These are phyloP conservation scores for Nyctanthes arbortristis DNA, from an alignment of 257 asterid species.

Conservation along the genomic window DNA sequence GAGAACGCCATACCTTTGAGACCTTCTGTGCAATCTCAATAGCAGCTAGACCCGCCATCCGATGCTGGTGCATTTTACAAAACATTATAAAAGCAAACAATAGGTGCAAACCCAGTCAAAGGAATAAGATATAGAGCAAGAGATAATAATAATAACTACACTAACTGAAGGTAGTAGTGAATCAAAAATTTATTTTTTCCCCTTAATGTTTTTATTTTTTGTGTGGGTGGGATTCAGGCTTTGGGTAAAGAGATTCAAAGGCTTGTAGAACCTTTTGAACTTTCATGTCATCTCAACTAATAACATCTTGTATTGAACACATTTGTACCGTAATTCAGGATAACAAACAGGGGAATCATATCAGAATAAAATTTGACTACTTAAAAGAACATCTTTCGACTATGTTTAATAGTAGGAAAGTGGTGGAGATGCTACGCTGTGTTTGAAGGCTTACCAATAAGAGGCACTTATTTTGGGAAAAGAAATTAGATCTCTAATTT, in stretches of 20 bases:
- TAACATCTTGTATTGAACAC: not conserved
- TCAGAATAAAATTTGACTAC: not conserved
- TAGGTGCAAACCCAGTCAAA: conserved; percentile 14
- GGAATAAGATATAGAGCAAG: conserved; percentile 7
- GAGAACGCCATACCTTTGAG: conserved; percentile 88
- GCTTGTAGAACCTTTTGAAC: not conserved
- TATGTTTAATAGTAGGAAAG: not conserved
- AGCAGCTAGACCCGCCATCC: conserved; percentile 99
- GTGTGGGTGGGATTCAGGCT: not conserved
- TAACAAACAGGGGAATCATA: not conserved
- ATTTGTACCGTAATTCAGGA: not conserved
- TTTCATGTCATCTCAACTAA: not conserved
- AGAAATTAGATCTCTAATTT: not conserved
- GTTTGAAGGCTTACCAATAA: not conserved
- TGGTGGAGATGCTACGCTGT: not conserved
- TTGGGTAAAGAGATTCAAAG: not conserved
- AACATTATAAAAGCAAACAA: conserved; percentile 24
- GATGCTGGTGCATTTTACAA: conserved; percentile 60
- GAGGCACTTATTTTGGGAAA: not conserved
- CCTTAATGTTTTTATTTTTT: not conserved
- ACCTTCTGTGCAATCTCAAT: conserved; percentile 96
- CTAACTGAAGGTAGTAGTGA: no score
- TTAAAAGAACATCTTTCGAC: not conserved
- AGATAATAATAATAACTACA: conserved; percentile 7
- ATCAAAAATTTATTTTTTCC: no score